Evolutionary conservation across 306 rosid species (phyloP).

Genomic region (Boehmeria nivea): DNA sequence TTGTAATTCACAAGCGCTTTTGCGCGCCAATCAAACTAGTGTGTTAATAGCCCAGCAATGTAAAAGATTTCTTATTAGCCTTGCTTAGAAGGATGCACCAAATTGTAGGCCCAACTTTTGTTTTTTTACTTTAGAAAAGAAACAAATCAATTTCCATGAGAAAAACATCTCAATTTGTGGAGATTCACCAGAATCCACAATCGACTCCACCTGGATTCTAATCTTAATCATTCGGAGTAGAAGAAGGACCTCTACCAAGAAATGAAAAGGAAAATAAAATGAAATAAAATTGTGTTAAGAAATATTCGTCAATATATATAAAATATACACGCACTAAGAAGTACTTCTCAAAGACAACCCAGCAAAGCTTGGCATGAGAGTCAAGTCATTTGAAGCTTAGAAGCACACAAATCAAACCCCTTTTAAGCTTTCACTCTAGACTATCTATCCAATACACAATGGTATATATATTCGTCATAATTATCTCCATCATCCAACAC

Average conservation of each 20-base stretch:
- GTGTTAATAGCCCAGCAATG: no score
- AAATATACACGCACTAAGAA: no score
- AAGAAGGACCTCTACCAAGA: not conserved
- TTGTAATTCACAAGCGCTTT: no score
- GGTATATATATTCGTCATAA: not conserved
- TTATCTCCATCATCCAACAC: conserved; percentile 4
- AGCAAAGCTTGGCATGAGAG: conserved; percentile 22
- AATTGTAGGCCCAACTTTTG: not conserved
- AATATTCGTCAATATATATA: conserved; percentile 18
- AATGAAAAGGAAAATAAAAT: not conserved
- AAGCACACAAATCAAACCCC: conserved; percentile 10
- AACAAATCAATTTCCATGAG: not conserved
- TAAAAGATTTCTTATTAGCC: not conserved
- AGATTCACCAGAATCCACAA: no score
- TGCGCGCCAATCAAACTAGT: no score
- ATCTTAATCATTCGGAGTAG: not conserved
- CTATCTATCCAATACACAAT: not conserved
- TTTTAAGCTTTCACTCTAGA: not conserved
- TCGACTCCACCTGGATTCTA: no score
- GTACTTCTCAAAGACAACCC: conserved; percentile 10
- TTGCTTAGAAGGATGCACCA: conserved; percentile 2
- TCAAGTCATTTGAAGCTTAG: conserved; percentile 16
- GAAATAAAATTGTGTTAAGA: not conserved
- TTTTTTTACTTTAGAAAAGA: not conserved
- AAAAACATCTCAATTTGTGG: no score